Evolutionary conservation across 2,329 filamentous ascomycete species (phyloP).

Genomic region (Aspergillus pseudoviridinutans): DNA sequence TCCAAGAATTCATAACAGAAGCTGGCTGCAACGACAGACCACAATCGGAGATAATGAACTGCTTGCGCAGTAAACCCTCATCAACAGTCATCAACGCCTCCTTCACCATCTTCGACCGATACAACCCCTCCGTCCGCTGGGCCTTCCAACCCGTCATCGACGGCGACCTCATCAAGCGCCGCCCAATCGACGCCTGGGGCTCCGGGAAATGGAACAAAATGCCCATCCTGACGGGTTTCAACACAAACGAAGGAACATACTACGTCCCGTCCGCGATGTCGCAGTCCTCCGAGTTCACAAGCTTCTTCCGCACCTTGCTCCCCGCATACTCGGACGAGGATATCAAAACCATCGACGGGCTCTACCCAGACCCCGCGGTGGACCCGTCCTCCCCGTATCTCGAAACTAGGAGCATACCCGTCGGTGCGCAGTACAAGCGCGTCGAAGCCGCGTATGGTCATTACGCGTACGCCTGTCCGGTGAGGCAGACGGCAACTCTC

Average conservation of each 20-base stretch:
- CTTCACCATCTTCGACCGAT: constrained; percentile 42
- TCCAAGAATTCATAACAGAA: constrained; percentile 38
- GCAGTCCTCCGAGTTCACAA: constrained; percentile 50
- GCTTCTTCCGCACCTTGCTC: constrained; percentile 60
- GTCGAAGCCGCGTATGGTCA: constrained; percentile 48
- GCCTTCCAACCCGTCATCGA: constrained; percentile 69
- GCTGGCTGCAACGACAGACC: constrained; percentile 29
- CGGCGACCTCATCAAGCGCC: constrained; percentile 53
- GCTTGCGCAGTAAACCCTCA: constrained; percentile 39
- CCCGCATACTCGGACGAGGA: constrained; percentile 53
- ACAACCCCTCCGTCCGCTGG: constrained; percentile 47
- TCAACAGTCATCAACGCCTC: constrained; percentile 38
- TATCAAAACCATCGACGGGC: constrained; percentile 50
- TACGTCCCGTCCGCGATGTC: constrained; percentile 56
- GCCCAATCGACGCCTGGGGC: constrained; percentile 59
- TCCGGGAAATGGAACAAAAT: constrained; percentile 52
- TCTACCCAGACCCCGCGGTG: constrained; percentile 60
- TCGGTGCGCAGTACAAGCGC: constrained; percentile 53
- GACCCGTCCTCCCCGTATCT: constrained; percentile 25
- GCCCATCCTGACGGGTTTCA: constrained; percentile 66
- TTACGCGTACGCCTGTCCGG: constrained; percentile 48
- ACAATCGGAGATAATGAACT: constrained; percentile 35
- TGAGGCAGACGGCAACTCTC: constrained; percentile 44
- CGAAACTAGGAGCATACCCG: constrained; percentile 20
- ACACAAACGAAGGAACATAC: constrained; percentile 63